Percentiles rank a stretch among this genome's conserved stretches.
These are phyloP conservation scores for Endocalyx cinctus DNA, from an alignment of 2,329 filamentous ascomycete genomes.

Conservation along the genomic window DNA sequence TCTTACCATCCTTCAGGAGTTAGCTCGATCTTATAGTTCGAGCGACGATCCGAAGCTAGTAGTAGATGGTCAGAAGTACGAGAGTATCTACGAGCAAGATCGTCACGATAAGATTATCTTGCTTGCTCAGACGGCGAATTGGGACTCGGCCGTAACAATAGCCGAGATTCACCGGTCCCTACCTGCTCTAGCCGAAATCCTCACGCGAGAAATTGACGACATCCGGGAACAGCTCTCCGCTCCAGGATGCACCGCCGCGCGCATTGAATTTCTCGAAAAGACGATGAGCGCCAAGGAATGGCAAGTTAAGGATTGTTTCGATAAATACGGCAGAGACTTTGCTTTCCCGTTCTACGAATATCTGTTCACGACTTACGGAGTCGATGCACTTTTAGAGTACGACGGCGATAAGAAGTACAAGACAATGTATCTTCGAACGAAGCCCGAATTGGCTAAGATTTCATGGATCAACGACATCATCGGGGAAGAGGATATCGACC, in stretches of 20 bases:
- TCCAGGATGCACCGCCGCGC: conserved; percentile 30
- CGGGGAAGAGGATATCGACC: conserved; percentile 67
- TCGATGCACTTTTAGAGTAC: conserved; percentile 67
- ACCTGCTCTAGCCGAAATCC: conserved; percentile 50
- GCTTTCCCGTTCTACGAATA: conserved; percentile 77
- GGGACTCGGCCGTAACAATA: conserved; percentile 53
- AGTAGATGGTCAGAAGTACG: conserved; percentile 40
- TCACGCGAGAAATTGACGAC: conserved; percentile 48
- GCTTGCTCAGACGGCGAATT: conserved; percentile 51
- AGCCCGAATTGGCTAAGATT: conserved; percentile 68
- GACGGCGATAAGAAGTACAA: conserved; percentile 66
- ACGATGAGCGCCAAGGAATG: conserved; percentile 43
- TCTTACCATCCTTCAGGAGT: conserved; percentile 50
- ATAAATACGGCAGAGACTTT: conserved; percentile 61
- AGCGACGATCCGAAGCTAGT: conserved; percentile 39
- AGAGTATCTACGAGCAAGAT: conserved; percentile 44
- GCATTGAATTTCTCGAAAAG: conserved; percentile 34
- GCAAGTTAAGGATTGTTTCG: conserved; percentile 51
- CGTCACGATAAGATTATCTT: conserved; percentile 48
- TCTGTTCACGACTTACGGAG: conserved; percentile 63
- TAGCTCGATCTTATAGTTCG: conserved; percentile 44
- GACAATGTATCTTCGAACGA: conserved; percentile 72
- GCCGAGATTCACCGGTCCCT: conserved; percentile 55
- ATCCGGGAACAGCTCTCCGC: conserved; percentile 31
- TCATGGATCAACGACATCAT: conserved; percentile 94